Conservation (phyloP, 2,329 filamentous ascomycete genomes). For the Ceratocystis harringtonii region DNA sequence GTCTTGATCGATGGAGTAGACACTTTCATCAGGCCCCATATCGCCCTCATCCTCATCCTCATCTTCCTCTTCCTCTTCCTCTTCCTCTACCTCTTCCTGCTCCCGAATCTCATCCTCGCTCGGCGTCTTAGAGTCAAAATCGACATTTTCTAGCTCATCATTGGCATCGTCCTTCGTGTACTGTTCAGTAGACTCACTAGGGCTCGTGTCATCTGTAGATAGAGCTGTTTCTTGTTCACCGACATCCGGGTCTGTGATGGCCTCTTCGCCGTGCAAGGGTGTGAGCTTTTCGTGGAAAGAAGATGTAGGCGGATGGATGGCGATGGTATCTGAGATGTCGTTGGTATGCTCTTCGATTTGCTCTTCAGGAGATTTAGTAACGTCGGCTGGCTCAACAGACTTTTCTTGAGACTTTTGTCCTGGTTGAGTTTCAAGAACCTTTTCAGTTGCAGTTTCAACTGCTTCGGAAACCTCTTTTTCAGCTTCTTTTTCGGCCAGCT, state of each 20-base stretch:
- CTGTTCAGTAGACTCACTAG: neutral
- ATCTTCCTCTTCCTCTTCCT: neutral
- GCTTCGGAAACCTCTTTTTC: neutral
- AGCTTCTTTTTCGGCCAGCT: neutral
- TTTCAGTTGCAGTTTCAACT: neutral
- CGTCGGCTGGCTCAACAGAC: neutral
- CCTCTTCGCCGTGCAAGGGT: neutral
- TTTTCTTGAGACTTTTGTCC: neutral
- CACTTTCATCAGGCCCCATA: neutral
- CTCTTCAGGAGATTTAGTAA: neutral
- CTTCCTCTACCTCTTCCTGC: neutral
- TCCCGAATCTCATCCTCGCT: constrained; percentile 1
- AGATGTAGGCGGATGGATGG: neutral
- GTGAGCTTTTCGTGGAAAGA: neutral
- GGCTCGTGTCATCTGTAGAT: neutral
- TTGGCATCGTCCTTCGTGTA: neutral
- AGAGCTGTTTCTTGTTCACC: neutral
- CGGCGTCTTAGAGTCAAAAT: neutral
- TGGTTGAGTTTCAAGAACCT: neutral
- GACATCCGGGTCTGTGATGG: neutral
- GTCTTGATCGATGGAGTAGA: neutral
- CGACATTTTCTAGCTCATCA: neutral
- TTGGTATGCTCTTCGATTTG: neutral
- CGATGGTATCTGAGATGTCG: neutral
- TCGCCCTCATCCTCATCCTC: neutral